A percentile compares a stretch with the other conserved stretches of the same genome.
Evolutionary conservation across 106 monocot genomes (phyloP).

Genomic region (Agapanthus africanus): DNA sequence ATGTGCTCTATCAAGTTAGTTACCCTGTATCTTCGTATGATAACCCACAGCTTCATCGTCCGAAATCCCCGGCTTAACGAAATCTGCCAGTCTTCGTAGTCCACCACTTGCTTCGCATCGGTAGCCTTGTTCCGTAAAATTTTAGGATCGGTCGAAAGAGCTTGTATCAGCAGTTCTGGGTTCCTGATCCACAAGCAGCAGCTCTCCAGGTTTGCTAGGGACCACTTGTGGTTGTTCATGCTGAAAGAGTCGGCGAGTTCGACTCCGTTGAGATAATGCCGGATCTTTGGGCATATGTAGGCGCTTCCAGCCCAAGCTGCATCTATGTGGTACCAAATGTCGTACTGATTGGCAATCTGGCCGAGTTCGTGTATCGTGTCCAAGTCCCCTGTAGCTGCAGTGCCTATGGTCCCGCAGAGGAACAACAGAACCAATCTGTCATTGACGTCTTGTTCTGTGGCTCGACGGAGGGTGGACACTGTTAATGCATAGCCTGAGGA

Average conservation of each 20-base stretch:
- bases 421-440: constrained; percentile 17
- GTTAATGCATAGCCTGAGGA: no score
- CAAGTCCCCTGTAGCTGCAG: constrained; percentile 20
- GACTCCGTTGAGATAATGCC: constrained; percentile 22
- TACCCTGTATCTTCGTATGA: constrained; percentile 36
- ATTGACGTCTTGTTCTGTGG: constrained; percentile 6
- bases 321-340: constrained; percentile 22
- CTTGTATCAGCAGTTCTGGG: neutral
- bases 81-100: constrained; percentile 56
- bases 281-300: constrained; percentile 21
- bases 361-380: constrained; percentile 7
- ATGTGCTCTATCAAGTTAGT: constrained; percentile 22
- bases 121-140: constrained; percentile 39
- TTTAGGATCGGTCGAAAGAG: constrained; percentile 31
- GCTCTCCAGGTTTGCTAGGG: constrained; percentile 19
- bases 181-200: constrained; percentile 19
- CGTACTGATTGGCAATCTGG: neutral
- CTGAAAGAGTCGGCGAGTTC: constrained; percentile 17
- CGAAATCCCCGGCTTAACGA: constrained; percentile 41
- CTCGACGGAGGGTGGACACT: neutral
- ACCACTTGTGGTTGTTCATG: constrained; percentile 25
- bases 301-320: constrained; percentile 21
- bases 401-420: constrained; percentile 32
- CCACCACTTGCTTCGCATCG: constrained; percentile 34
- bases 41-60: constrained; percentile 38